Evolutionary conservation across 2,329 filamentous ascomycete species (phyloP), one percentile per base, ranked within the genome.

Genomic region (Rhynchosporium agropyri): DNA sequence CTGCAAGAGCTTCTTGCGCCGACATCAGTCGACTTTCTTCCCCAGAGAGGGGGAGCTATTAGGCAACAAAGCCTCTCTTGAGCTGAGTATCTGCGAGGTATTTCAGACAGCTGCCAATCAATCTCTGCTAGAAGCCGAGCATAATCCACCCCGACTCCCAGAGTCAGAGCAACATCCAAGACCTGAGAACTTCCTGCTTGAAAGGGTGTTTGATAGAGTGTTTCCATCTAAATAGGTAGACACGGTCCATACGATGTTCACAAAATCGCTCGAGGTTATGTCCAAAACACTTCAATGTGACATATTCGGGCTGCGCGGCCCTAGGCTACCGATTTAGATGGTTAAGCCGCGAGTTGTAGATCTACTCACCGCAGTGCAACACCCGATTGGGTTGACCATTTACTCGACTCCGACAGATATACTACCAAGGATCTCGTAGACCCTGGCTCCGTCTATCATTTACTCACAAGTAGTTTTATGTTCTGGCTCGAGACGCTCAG

Each of bases 111-210:
- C 29, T 50, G 13, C n/a, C 28, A 26, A 50, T 50, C 8, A 26
- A 20, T 20, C 20, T 20, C 20, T 20, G 20, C 20, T 20, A 20
- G 20, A 20, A 20, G 20, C 20, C 20, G 46, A 50, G 46, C 46
- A 50, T 15, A 50, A 50, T 31, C 20, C 4, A 50, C 7, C 28
- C 46, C 20, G 46, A 50, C 46, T 13, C 20, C 13, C 46, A 50
- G 46, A 50, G 46, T 13, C 46, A 26, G n/a, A 50, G 46, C 13
- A 28, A n/a, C 28, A n/a, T 55, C 2, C 20, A 40, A 40, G 51
- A 55, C 33, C 71, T n/a, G 72, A 72, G 62, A 73, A 75, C 50
- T 76, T 74, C 50, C 67, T 76, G 31, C 49, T 50, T 20, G 12
- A 48, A 53, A 67, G 70, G 8, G 67, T 65, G 55, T 58, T 55